Evolutionary conservation across 306 rosid genomes (phyloP), one percentile per base, ranked within the genome.

Genomic region (Citrullus amarus): DNA sequence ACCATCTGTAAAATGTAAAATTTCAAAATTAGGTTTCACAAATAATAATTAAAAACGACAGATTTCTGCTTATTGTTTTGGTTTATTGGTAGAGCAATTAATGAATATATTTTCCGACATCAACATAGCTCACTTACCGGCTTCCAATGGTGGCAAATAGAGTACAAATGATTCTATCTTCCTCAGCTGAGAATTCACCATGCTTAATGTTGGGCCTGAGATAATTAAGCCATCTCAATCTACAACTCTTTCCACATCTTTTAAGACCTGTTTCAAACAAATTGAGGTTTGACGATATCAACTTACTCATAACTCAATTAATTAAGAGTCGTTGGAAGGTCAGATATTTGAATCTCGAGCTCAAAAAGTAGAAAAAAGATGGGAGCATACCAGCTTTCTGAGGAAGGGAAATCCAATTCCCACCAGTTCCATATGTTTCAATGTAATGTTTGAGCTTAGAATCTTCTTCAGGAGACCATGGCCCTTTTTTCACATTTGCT

Each of bases 401-500:
- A 38, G 98, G 98, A 79, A 93, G 97, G 75, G 96, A 92, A 80
- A 93, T 92, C 98, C 98, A 93, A 73, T 91, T 93, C 11, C 97
- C 97, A 61, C 96, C 98, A n/a, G 93, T 93, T 10, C 98, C 98
- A 83, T 88, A 79, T 15, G 87, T 91, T 51, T 91, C 87, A 0
- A 93, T 91, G 88, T 86, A 86, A 4, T 91, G 93, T 77, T 87
- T 93, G 2, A 93, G 93, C 91, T 86, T 88, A n/a, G 88, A 75
- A 80, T 93, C 98, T 85, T 93, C 98, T 86, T 91, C 97, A 6
- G 97, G 96, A 15, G 98, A 93, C 98, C 98, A 93, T 71, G 98
- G 97, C 57, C 98, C 98, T 80, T 86, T 93, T 92, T 93, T 93
- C 85, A 93, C 98, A 76, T 87, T 93, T 55, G 98, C 96, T 83